Evolutionary conservation across 2,329 filamentous ascomycete species (phyloP), one percentile per base, ranked within the genome.

Genomic region (Calycina marina): DNA sequence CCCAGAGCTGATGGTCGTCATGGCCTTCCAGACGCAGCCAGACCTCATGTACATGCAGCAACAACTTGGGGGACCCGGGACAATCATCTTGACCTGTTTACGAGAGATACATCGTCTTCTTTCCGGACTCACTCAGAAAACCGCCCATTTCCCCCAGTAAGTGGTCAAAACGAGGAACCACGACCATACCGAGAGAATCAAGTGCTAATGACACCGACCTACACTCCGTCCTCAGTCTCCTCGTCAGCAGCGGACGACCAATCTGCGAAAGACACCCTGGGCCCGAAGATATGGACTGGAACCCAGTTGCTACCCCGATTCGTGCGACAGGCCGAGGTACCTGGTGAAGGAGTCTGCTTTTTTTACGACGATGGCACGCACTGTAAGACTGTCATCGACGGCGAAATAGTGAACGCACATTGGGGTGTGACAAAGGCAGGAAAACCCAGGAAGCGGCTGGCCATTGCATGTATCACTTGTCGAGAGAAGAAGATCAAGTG

Each of bases 401-500:
- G 85, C 12, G 81, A 93, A 51, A 66, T 67, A 1, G 84, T 93
- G 31, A 93, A 93, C 52, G 82, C 85, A 1, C 81, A 83, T 44
- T 93, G 86, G 86, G 85, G 86, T 11, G 75, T 93, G 6, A 93
- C 86, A 20, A 93, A 93, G 58, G 85, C 86, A 2, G 86, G 86
- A 10, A 93, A 93, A 59, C 85, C 86, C 29, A 72, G 86, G 44
- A 94, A 94, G 60, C 69, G 86, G 35, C 65, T 93, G 35, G 85
- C 86, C 14, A 85, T 93, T 53, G 84, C 84, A n/a, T 94, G 86
- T 51, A 67, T 93, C 37, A 90, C 84, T 9, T 94, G 86, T 54
- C 72, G 86, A 31, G 85, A 93, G 59, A 94, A 93, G 72, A 94
- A 93, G 65, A 93, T 94, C 60, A 93, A 93, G 56, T 94, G 86